Evolutionary conservation across 2,329 filamentous ascomycete species (phyloP), one percentile per base, ranked within the genome.

Genomic region (Lachnellula willkommii): DNA sequence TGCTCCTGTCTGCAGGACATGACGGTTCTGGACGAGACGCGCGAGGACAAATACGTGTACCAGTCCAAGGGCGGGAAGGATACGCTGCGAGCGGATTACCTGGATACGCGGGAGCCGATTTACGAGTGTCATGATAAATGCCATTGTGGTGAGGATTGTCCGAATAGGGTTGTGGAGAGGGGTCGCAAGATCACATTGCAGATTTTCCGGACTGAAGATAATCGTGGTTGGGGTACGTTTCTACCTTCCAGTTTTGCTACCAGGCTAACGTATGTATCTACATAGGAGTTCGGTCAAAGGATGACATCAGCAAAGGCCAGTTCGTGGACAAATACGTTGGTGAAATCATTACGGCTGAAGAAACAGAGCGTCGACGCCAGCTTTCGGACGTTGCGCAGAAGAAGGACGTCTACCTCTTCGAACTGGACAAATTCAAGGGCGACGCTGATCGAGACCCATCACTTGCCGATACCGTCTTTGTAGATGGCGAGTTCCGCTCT

Each of bases 281-380:
- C 11, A 17, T 53, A 84, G 82, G 85, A 35, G 80, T 95, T 0
- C 79, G 83, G 7, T 85, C 84, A 57, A 79, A 79, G 4, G 75
- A 85, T 2, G 75, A 83, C 20, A 80, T 95, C 2, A 79, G 80
- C 53, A 77, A 79, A 60, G 90, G 90, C 2, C 87, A 92, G 62
- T 94, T 91, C 64, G 82, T 95, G 42, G 90, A 93, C 67, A 81
- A 80, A 7, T 95, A 94, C 66, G 77, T 91, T 7, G 89, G 90
- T 12, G 84, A 88, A 68, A 75, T 88, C 55, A 84, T 89, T 63
- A 85, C 83, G 1, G 75, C 78, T 0, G 63, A 70, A 2, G 84
- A 92, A 71, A 88, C 89, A 0, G 78, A 84, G 15, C 74, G 75
- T 1, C 83, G 90, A 2, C 85, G 89, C 6, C 73, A 75, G 1